Conservation (phyloP, 768 basidiomycete species). For the Boletus pseudopeckii region DNA sequence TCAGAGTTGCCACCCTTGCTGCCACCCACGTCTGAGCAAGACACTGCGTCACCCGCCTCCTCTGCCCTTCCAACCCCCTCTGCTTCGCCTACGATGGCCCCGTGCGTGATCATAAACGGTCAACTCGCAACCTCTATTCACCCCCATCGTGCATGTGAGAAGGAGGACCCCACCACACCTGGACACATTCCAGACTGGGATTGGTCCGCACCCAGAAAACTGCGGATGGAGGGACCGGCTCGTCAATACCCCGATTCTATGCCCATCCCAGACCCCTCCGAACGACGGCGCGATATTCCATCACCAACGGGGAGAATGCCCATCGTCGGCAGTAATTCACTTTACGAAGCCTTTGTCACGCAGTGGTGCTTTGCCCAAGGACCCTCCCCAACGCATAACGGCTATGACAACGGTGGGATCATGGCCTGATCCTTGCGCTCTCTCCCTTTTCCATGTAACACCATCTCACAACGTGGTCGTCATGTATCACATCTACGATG, state of each 20-base stretch:
- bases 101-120: constrained; percentile 26
- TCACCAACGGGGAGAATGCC: neutral
- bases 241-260: neutral
- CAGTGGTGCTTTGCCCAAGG: constrained; percentile 69
- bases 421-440: constrained; percentile 11
- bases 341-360: constrained; percentile 58
- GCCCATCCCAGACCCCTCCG: constrained; percentile 24
- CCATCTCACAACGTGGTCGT: neutral
- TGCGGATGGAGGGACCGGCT: neutral
- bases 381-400: constrained; percentile 24
- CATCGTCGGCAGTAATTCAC: constrained; percentile 26
- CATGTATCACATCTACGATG: neutral
- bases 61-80: constrained; percentile 28
- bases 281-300: neutral
- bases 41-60: constrained; percentile 23
- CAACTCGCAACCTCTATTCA: constrained; percentile 18
- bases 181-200: constrained; percentile 21
- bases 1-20: too few species aligned
- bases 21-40: constrained; percentile 5
- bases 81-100: constrained; percentile 18
- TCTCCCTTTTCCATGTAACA: neutral
- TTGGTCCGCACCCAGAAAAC: constrained; percentile 16
- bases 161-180: neutral
- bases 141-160: neutral
- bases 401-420: constrained; percentile 16